These are phyloP conservation scores for Scutellaria minor DNA, from an alignment of 257 asterid species.

Conservation along the genomic window DNA sequence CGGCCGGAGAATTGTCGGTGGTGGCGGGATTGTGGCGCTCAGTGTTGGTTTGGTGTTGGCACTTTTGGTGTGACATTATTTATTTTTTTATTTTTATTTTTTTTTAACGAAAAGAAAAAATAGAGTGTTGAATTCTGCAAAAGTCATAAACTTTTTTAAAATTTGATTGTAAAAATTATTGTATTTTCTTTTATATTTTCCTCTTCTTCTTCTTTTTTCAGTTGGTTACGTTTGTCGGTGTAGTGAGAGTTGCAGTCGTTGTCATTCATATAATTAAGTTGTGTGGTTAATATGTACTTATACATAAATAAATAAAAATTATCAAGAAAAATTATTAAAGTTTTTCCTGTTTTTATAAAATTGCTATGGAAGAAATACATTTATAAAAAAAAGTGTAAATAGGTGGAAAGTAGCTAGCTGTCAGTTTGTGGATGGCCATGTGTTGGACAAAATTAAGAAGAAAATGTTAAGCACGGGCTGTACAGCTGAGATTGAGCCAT, in stretches of 20 bases:
- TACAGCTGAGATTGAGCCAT: too few relatives aligned
- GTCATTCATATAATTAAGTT: too few relatives aligned
- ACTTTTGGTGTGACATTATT: conserved; percentile 6
- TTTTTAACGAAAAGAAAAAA: not conserved
- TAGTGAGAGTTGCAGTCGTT: not conserved
- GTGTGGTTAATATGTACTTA: too few relatives aligned
- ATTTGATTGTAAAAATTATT: not conserved
- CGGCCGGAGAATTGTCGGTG: conserved; percentile 30
- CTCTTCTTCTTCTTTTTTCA: not conserved
- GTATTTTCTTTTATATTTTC: not conserved
- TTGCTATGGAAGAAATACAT: too few relatives aligned
- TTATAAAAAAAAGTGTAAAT: too few relatives aligned
- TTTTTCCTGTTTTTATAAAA: too few relatives aligned
- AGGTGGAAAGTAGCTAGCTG: too few relatives aligned
- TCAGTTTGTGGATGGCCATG: too few relatives aligned
- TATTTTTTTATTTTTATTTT: not conserved
- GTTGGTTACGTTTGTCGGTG: not conserved
- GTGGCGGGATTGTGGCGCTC: conserved; percentile 34
- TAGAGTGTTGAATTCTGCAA: not conserved
- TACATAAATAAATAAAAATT: too few relatives aligned
- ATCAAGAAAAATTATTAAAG: too few relatives aligned
- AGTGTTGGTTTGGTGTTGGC: conserved; percentile 31
- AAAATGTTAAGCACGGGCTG: too few relatives aligned
- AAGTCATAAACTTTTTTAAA: not conserved
- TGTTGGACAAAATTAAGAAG: too few relatives aligned